Base-by-base conservation (phyloP, 2,329 filamentous ascomycete genomes). In the Ceratocystiopsis sp. region DNA sequence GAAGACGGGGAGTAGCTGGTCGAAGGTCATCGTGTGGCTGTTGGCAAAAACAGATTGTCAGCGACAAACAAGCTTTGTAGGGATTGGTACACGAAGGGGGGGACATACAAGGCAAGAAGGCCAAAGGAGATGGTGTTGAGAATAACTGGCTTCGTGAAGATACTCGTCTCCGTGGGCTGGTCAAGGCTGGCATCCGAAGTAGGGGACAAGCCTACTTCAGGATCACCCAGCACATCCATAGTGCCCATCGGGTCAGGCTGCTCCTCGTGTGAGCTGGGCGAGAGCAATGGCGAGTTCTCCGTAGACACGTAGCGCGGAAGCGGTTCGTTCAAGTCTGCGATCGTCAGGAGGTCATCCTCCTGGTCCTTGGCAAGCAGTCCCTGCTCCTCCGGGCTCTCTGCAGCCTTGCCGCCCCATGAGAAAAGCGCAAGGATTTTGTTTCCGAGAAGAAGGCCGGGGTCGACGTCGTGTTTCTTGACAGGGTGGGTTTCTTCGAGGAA, bases 21-120 rank as follows among this genome's bases (percentile, higher is more conserved):
- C 91, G 53, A 93, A 91, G 0, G 87, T 93, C 62, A 98, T 95
- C 13, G 89, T 95, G 63, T 96, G 89, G 64, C 87, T 94, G 37
- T 35, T 17, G 4, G 9, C 15, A 13, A 18, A 16, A 19, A 33
- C 14, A 17, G n/a, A 15, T 29, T 32, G 19, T 39, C 38, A 18
- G 14, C 4, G 25, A 29, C 25, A 10, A 29, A 10, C 25, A 29
- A 11, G 2, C n/a, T 14, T 13, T 45, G 44, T 37, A 44, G 40
- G 57, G 48, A 56, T 52, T 15, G 18, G 19, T 7, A 21, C 7
- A 21, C 7, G 19, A 21, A 40, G 29, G 4, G 6, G 13, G 3
- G 12, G 7, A 79, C 85, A 75, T 71, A 94, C 86, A 93, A 95
- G 50, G 89, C 89, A 46, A 96, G 68, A 53, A 96, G 85, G 38